These are phyloP conservation scores for Amanita rubescens DNA, from an alignment of 768 basidiomycete species.

Conservation along the genomic window DNA sequence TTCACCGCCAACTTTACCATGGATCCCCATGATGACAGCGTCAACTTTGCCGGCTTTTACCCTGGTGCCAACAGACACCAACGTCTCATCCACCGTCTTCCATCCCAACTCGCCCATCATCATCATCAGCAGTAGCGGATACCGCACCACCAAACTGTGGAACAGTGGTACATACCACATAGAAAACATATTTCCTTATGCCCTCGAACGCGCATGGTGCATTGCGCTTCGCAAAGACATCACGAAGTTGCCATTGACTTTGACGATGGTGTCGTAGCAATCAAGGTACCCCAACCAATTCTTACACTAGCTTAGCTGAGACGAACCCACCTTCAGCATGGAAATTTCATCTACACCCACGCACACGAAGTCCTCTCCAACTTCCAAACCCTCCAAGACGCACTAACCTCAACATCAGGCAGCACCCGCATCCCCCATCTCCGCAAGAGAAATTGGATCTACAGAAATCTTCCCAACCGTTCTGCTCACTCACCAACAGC, in stretches of 20 bases:
- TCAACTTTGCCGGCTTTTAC: slow-evolving; percentile 98
- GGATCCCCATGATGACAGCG: slow-evolving; percentile 98
- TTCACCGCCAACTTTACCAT: slow-evolving; percentile 87
- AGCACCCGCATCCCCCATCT: slow-evolving; percentile 74
- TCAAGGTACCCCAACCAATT: slow-evolving; percentile 51
- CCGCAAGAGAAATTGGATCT: slow-evolving; percentile 85
- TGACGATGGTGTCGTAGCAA: slow-evolving; percentile 92
- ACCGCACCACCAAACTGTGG: slow-evolving; percentile 97
- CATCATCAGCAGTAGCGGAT: slow-evolving; percentile 89
- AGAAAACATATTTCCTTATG: slow-evolving; percentile 94
- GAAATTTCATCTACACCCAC: slow-evolving; percentile 91
- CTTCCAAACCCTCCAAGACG: slow-evolving; percentile 46
- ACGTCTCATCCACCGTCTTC: slow-evolving; percentile 95
- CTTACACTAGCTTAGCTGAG: slow-evolving; percentile 67
- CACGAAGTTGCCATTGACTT: slow-evolving; percentile 96
- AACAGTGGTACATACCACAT: slow-evolving; percentile 92
- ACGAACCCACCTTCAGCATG: slow-evolving; percentile 95
- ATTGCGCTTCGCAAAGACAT: slow-evolving; percentile 66
- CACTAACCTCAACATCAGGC: slow-evolving; percentile 41
- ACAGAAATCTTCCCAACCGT: slow-evolving; percentile 90
- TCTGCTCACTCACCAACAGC: slow-evolving; percentile 86
- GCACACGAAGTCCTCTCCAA: slow-evolving; percentile 92
- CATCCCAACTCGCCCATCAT: slow-evolving; percentile 94
- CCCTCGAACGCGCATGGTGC: slow-evolving; percentile 95
- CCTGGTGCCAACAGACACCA: slow-evolving; percentile 97